Conservation (phyloP, 2,329 filamentous ascomycete genomes). For the Botryosphaeria dothidea region DNA sequence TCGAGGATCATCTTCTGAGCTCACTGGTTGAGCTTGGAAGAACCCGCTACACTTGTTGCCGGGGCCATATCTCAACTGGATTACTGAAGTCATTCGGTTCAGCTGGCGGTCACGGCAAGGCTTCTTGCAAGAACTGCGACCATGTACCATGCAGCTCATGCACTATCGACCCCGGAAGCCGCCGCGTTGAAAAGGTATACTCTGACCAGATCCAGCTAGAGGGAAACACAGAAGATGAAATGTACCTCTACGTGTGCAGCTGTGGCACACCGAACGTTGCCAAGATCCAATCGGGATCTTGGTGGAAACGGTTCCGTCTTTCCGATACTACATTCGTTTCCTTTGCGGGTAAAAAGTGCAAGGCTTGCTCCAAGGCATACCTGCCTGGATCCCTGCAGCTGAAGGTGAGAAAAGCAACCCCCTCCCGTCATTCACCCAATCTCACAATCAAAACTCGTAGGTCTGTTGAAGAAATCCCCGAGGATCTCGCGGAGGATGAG, state of each 20-base stretch:
- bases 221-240: too few relatives aligned
- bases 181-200: neutral
- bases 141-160: neutral
- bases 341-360: neutral
- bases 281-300: neutral
- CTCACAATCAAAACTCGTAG: neutral
- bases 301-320: neutral
- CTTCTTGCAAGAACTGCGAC: neutral
- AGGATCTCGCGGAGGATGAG: too few relatives aligned
- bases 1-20: too few relatives aligned
- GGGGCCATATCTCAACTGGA: neutral
- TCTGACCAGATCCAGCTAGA: neutral
- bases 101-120: neutral
- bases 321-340: neutral
- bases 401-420: neutral
- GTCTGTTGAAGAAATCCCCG: too few relatives aligned
- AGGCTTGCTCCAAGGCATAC: neutral
- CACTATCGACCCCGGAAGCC: neutral
- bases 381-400: neutral
- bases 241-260: neutral
- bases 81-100: neutral
- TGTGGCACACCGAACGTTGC: neutral
- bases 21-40: too few relatives aligned
- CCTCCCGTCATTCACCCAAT: neutral
- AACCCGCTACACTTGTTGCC: neutral